Base-by-base conservation (phyloP, 2,329 filamentous ascomycete species). In the Gnomoniopsis sp. region DNA sequence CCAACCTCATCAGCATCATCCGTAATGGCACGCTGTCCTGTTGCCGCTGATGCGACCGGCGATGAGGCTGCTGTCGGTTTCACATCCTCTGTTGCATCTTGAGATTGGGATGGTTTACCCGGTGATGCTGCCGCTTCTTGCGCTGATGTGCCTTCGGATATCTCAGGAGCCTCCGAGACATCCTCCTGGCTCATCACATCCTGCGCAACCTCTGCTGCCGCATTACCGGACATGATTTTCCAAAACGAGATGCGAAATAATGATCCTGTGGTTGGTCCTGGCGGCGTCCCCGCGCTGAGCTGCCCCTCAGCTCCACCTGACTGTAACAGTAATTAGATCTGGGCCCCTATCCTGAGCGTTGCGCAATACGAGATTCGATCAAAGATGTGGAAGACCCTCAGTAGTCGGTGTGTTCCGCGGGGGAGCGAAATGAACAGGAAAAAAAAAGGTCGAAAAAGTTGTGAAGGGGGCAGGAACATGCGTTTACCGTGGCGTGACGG, bases 401-500 rank as follows among this genome's bases (percentile, higher is more conserved):
- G 26, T n/a, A 54, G 46, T 54, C 23, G 26, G n/a, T 46, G 30
- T 19, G 3, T 17, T 34, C 51, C 22, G 15, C 14, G 22, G 17
- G 26, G 11, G 36, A 53, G 21, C 36, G 49, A 58, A 21, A 59
- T 59, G 59, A 59, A n/a, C 44, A 54, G 44, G 44, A 54, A 26
- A 41, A 33, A 21, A 8, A 34, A 56, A 15, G 11, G 22, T 30
- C 43, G 30, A 11, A 21, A 26, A 41, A 21, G 30, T 19, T 22
- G 46, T 30, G 11, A n/a, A 33, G 11, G 44, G 6, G 12, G 44
- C 14, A 7, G 33, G 15, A 14, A 19, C 26, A 30, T 30, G 26
- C 26, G 26, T 30, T 36, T 26, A 54, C 52, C 49, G 41, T 59
- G 59, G 59, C 51, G 51, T 61, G 59, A 59, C 47, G 55, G 26